Evolutionary conservation across 2,329 filamentous ascomycete species (phyloP).

Genomic region (Davidsoniella australis): DNA sequence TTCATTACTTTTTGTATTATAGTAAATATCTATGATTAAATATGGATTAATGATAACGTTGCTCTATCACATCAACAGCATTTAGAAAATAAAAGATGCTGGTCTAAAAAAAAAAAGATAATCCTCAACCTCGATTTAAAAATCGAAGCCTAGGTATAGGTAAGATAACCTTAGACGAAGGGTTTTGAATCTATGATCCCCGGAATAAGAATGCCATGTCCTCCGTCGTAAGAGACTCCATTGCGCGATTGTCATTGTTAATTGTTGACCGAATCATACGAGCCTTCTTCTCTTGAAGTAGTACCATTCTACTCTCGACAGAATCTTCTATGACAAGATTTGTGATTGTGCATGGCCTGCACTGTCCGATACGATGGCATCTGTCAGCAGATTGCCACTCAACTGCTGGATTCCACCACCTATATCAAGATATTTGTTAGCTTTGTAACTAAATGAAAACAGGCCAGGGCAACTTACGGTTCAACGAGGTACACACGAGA

Average conservation of each 20-base stretch:
- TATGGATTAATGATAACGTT: too few relatives aligned
- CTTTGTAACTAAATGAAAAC: neutral
- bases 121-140: too few relatives aligned
- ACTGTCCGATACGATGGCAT: conserved; percentile 89
- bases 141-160: too few relatives aligned
- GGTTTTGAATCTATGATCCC: conserved; percentile 27
- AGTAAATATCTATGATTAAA: neutral
- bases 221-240: conserved; percentile 78
- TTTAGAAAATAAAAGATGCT: too few relatives aligned
- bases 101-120: too few relatives aligned
- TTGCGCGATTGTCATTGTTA: conserved; percentile 77
- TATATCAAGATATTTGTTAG: conserved; percentile 20
- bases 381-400: conserved; percentile 97
- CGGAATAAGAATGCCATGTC: conserved; percentile 96
- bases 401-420: conserved; percentile 99
- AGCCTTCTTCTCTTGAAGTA: conserved; percentile 96
- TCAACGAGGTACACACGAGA: conserved; percentile 92
- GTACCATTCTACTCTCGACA: conserved; percentile 87
- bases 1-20: neutral
- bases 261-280: conserved; percentile 96
- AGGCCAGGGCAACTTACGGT: conserved; percentile 43
- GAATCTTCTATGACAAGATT: conserved; percentile 92
- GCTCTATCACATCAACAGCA: too few relatives aligned
- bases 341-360: conserved; percentile 82
- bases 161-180: too few relatives aligned